These are phyloP conservation scores for sunflower (Helianthus annuus) DNA, from an alignment of 129 eudicot genomes.

Conservation along the genomic window DNA sequence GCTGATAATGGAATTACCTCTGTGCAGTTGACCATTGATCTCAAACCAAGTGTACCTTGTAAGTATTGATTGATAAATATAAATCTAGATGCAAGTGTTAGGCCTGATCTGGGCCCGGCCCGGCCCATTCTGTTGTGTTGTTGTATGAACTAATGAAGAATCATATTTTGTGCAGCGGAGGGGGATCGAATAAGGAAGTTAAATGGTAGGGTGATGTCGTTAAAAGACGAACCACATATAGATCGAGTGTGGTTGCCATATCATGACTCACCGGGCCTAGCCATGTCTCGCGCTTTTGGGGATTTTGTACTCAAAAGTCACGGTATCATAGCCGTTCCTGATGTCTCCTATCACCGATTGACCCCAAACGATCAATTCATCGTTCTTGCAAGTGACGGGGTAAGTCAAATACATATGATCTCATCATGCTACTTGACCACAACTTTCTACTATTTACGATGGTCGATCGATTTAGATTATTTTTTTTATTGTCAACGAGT, in stretches of 20 bases:
- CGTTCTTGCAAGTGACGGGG: constrained; percentile 91
- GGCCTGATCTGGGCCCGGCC: neutral
- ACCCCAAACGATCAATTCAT: constrained; percentile 70
- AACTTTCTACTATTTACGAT: neutral
- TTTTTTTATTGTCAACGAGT: neutral
- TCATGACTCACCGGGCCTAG: constrained; percentile 80
- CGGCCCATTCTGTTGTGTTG: neutral
- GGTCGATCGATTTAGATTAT: neutral
- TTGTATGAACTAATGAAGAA: constrained; percentile 11
- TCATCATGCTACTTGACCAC: neutral
- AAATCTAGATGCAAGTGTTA: neutral
- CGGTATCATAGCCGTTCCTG: constrained; percentile 74
- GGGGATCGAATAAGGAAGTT: constrained; percentile 75
- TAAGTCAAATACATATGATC: constrained; percentile 29
- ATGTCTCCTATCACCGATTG: constrained; percentile 52
- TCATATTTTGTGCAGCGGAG: constrained; percentile 48
- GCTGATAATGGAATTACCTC: constrained; percentile 65
- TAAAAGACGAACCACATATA: constrained; percentile 70
- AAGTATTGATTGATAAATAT: constrained; percentile 32
- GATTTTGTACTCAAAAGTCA: constrained; percentile 74
- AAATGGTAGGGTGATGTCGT: constrained; percentile 73
- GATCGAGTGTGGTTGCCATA: constrained; percentile 89
- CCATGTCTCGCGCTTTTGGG: constrained; percentile 95
- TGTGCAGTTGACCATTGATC: constrained; percentile 76
- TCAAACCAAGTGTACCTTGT: constrained; percentile 82